phyloP scores from a whole-genome alignment of 2,329 filamentous ascomycete species.

The Ploettnerulaceae sp. region DNA sequence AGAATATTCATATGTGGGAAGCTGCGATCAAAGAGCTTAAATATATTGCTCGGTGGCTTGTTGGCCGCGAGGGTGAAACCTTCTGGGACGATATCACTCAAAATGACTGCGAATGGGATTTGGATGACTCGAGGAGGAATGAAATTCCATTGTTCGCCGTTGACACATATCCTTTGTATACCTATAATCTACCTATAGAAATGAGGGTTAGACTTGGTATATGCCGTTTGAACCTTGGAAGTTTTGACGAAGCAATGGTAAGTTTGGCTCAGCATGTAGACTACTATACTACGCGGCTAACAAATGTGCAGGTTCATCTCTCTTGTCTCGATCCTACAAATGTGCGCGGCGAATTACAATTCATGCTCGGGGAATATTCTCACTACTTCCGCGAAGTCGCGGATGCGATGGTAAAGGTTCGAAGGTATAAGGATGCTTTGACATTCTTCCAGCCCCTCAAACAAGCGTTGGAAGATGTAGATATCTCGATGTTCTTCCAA shows the following conservation, averaged over 20 bases:
- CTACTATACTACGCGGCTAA: slow-evolving; percentile 13
- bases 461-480: slow-evolving; percentile 43
- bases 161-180: slow-evolving; percentile 57
- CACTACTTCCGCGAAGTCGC: slow-evolving; percentile 75
- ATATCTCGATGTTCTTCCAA: slow-evolving; percentile 38
- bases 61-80: slow-evolving; percentile 66
- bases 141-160: slow-evolving; percentile 56
- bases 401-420: slow-evolving; percentile 49
- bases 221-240: slow-evolving; percentile 68
- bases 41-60: slow-evolving; percentile 71
- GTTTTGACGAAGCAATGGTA: slow-evolving; percentile 70
- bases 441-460: slow-evolving; percentile 53
- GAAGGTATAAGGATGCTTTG: slow-evolving; percentile 50
- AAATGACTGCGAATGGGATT: slow-evolving; percentile 89
- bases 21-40: slow-evolving; percentile 68
- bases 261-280: slow-evolving; percentile 30
- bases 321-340: slow-evolving; percentile 63
- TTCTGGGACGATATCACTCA: slow-evolving; percentile 70
- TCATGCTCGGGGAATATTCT: slow-evolving; percentile 65
- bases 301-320: slow-evolving; percentile 52
- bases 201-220: slow-evolving; percentile 79
- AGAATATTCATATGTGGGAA: slow-evolving; percentile 55
- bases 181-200: slow-evolving; percentile 70
- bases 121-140: slow-evolving; percentile 61
- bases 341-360: slow-evolving; percentile 41